Evolutionary conservation across 2,329 filamentous ascomycete genomes (phyloP).

Genomic region (Trichoderma asperellum): DNA sequence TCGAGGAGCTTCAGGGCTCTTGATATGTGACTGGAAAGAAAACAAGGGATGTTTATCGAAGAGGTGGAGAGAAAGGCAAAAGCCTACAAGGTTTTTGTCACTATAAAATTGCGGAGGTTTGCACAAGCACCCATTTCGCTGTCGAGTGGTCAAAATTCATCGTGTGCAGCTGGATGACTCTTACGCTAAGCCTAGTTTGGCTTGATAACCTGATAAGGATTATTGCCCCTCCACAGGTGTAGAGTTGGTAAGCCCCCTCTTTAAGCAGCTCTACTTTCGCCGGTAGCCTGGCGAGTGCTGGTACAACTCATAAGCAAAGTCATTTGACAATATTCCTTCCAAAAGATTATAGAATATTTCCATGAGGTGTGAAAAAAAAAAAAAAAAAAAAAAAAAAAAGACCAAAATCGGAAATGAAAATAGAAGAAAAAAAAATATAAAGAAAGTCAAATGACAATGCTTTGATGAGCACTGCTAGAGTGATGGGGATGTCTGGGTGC

Average conservation of each 20-base stretch:
- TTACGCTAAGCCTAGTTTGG: slow-evolving; percentile 44
- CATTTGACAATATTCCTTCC: neutral
- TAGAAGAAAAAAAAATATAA: neutral
- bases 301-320: neutral
- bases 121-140: slow-evolving; percentile 41
- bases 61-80: slow-evolving; percentile 6
- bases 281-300: neutral
- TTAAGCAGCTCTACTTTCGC: neutral
- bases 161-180: slow-evolving; percentile 49
- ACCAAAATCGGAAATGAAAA: neutral
- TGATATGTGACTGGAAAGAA: neutral
- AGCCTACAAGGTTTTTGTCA: slow-evolving; percentile 32
- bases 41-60: neutral
- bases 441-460: neutral
- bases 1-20: neutral
- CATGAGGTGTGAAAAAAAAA: neutral
- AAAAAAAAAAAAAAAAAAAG: neutral
- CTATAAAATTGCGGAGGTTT: slow-evolving; percentile 30
- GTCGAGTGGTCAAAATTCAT: slow-evolving; percentile 48
- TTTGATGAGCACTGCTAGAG: neutral
- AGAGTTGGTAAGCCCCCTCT: slow-evolving; percentile 36
- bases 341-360: neutral
- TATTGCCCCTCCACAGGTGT: slow-evolving; percentile 42
- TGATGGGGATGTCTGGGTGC: neutral
- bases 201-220: slow-evolving; percentile 47